phyloP scores from a whole-genome alignment of 2,329 filamentous ascomycete genomes.

The Penicillium sp. region DNA sequence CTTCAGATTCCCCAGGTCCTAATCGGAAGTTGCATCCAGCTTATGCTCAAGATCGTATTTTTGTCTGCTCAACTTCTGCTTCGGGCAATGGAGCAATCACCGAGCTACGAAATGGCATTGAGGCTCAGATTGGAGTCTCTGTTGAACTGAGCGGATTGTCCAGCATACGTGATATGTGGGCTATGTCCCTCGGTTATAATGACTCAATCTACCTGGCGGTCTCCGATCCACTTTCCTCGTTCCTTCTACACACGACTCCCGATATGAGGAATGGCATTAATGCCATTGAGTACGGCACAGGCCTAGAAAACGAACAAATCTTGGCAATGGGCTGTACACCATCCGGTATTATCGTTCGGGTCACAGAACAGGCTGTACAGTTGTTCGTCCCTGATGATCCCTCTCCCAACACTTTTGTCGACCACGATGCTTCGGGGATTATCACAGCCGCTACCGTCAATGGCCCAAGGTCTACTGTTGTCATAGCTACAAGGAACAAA shows the following conservation, averaged over 20 bases:
- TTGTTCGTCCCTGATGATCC: slow-evolving; percentile 28
- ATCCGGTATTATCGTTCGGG: slow-evolving; percentile 41
- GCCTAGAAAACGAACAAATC: slow-evolving; percentile 45
- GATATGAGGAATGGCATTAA: slow-evolving; percentile 40
- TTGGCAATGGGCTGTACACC: slow-evolving; percentile 43
- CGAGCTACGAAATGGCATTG: slow-evolving; percentile 68
- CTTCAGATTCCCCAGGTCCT: slow-evolving; percentile 17
- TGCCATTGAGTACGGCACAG: slow-evolving; percentile 39
- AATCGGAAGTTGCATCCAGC: slow-evolving; percentile 23
- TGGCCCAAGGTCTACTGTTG: slow-evolving; percentile 29
- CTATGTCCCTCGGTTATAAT: slow-evolving; percentile 36
- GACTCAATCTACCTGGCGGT: slow-evolving; percentile 41
- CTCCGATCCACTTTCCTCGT: slow-evolving; percentile 43
- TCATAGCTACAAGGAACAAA: slow-evolving; percentile 27
- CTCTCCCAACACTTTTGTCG: slow-evolving; percentile 21
- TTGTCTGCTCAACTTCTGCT: slow-evolving; percentile 65
- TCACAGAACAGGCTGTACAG: slow-evolving; percentile 41
- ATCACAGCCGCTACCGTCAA: slow-evolving; percentile 33
- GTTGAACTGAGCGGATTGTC: slow-evolving; percentile 43
- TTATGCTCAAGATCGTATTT: slow-evolving; percentile 56
- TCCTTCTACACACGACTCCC: slow-evolving; percentile 40
- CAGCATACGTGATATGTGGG: slow-evolving; percentile 46
- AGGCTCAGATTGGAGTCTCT: slow-evolving; percentile 61
- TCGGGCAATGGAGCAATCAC: slow-evolving; percentile 59
- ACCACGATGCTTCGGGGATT: slow-evolving; percentile 26